Conservation (phyloP, 2,329 filamentous ascomycete genomes). For the Thermochaetoides dissita region DNA sequence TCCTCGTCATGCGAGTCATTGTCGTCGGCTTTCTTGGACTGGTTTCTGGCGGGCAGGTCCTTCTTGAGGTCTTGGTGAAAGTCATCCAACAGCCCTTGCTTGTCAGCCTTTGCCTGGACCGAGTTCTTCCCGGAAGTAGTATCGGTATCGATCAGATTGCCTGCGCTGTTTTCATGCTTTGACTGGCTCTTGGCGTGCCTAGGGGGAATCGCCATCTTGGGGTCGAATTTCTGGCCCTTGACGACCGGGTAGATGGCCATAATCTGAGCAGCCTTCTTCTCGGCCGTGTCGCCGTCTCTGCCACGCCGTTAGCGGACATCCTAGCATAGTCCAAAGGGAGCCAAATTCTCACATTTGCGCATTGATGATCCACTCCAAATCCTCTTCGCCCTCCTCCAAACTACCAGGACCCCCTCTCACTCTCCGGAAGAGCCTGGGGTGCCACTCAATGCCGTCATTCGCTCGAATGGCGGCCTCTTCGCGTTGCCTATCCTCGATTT, state of each 20-base stretch:
- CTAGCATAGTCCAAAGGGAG: no score
- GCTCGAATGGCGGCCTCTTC: conserved; percentile 71
- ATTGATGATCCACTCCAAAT: conserved; percentile 89
- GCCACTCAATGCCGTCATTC: conserved; percentile 74
- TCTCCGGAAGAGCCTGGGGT: conserved; percentile 67
- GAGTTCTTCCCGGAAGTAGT: conserved; percentile 2
- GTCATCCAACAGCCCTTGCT: conserved; percentile 38
- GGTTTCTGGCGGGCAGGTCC: conserved; percentile 26
- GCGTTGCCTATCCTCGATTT: conserved; percentile 83
- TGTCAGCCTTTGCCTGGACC: conserved; percentile 26
- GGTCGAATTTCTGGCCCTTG: conserved; percentile 51
- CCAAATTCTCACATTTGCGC: conserved; percentile 54
- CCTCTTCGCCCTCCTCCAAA: conserved; percentile 68
- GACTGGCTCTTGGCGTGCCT: conserved; percentile 16
- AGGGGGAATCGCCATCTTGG: conserved; percentile 43
- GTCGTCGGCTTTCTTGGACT: conserved; percentile 23
- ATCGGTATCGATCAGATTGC: conserved; percentile 39
- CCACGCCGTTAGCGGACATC: not conserved
- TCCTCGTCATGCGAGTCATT: conserved; percentile 24
- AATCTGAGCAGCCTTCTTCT: conserved; percentile 67
- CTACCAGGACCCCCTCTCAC: conserved; percentile 59
- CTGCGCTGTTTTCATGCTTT: conserved; percentile 13
- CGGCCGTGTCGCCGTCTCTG: conserved; percentile 50
- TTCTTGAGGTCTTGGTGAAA: conserved; percentile 42
- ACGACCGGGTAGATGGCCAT: conserved; percentile 75